phyloP scores from a whole-genome alignment of 495 filamentous ascomycete species.

The Pyrenopolyporus hunteri region DNA sequence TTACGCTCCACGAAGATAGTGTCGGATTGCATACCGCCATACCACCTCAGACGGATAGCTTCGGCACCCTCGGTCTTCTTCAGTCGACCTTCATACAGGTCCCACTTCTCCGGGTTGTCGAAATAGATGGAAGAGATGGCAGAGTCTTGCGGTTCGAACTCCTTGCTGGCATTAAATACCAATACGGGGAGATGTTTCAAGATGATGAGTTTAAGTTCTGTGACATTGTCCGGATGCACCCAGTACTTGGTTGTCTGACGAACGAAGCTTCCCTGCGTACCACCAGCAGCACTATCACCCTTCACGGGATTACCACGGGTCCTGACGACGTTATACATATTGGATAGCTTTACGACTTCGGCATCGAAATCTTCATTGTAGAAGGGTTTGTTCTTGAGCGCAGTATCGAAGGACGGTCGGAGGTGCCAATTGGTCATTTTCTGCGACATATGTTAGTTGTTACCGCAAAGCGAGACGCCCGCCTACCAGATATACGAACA shows the following conservation, averaged over 20 bases:
- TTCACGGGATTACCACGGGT: slow-evolving; percentile 90
- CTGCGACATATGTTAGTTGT: slow-evolving; percentile 53
- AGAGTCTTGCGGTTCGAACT: slow-evolving; percentile 86
- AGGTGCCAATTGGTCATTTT: slow-evolving; percentile 96
- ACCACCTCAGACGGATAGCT: slow-evolving; percentile 96
- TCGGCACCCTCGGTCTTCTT: slow-evolving; percentile 99
- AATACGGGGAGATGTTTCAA: slow-evolving; percentile 97
- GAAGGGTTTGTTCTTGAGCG: slow-evolving; percentile 94
- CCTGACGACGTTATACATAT: slow-evolving; percentile 91
- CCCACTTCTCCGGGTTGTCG: slow-evolving; percentile 91
- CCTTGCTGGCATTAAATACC: slow-evolving; percentile 97
- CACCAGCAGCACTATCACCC: slow-evolving; percentile 90
- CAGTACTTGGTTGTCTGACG: slow-evolving; percentile 99
- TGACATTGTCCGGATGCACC: slow-evolving; percentile 99
- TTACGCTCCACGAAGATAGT: slow-evolving; percentile 98
- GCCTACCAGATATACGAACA: slow-evolving; percentile 60
- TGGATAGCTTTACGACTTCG: slow-evolving; percentile 93
- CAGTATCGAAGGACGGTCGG: slow-evolving; percentile 89
- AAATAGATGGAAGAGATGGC: slow-evolving; percentile 99
- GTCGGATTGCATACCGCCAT: slow-evolving; percentile 92
- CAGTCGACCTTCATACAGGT: slow-evolving; percentile 88
- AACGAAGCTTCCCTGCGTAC: slow-evolving; percentile 92
- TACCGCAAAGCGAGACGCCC: neutral
- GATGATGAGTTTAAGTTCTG: slow-evolving; percentile 95
- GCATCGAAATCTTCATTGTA: slow-evolving; percentile 99